A percentile compares a stretch with the other conserved stretches of the same genome.
Evolutionary conservation across 2,329 filamentous ascomycete genomes (phyloP).

Genomic region (Dryadomyces quercus-mongolicae): DNA sequence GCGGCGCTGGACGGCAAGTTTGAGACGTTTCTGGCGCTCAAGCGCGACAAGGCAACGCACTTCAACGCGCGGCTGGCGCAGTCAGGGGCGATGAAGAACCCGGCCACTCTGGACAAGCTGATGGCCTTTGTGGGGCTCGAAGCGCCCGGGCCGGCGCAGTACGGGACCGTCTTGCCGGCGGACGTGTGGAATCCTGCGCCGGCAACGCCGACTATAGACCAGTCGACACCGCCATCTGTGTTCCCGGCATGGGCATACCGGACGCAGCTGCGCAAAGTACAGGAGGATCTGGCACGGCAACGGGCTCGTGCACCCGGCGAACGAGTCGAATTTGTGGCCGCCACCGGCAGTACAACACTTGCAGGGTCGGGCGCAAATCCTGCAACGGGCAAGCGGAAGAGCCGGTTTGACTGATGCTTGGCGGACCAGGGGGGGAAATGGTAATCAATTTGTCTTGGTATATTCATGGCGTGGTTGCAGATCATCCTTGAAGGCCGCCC

Average conservation of each 20-base stretch:
- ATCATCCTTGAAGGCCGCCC: no score
- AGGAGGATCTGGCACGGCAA: constrained; percentile 32
- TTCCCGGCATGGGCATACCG: constrained; percentile 45
- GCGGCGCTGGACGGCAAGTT: constrained; percentile 50
- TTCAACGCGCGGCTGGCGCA: constrained; percentile 65
- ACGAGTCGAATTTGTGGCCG: constrained; percentile 38
- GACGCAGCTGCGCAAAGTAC: constrained; percentile 34
- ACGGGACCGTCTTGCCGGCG: constrained; percentile 46
- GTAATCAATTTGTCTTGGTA: not conserved
- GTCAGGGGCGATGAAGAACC: constrained; percentile 58
- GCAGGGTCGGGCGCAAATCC: no score
- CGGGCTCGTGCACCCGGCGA: constrained; percentile 30
- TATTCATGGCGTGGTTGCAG: no score
- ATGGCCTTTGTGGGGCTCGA: constrained; percentile 50
- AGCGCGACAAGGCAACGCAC: constrained; percentile 57
- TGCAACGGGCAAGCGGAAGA: not conserved
- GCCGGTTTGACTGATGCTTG: not conserved
- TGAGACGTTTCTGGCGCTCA: constrained; percentile 62
- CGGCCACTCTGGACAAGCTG: constrained; percentile 59
- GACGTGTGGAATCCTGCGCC: constrained; percentile 45
- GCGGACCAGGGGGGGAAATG: not conserved
- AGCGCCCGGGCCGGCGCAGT: constrained; percentile 36
- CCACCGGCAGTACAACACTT: constrained; percentile 10
- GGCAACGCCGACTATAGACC: not conserved
- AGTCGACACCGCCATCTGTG: no score